These are phyloP conservation scores for Odonthalia washingtoniensis DNA, from an alignment of 31 red algal species.

Conservation along the genomic window DNA sequence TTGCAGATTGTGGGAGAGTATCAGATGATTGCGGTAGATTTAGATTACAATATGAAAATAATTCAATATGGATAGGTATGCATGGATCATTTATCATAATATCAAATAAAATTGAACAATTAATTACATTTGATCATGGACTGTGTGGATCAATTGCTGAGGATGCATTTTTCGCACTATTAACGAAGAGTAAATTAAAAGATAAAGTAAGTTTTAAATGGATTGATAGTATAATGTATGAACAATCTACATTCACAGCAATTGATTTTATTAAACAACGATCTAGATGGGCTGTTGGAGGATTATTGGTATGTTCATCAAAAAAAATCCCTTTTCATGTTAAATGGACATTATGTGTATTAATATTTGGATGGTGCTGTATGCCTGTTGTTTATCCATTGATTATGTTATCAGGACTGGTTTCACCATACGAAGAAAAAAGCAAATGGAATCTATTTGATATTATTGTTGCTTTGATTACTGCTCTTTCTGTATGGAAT, in stretches of 20 bases:
- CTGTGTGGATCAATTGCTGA: too few species aligned
- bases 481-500: conserved; percentile 69
- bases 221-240: conserved; percentile 79
- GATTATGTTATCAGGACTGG: conserved; percentile 23
- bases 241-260: conserved; percentile 75
- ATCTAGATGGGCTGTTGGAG: conserved; percentile 76
- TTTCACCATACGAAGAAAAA: too few species aligned
- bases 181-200: background rate
- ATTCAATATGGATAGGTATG: conserved; percentile 83
- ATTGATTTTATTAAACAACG: conserved; percentile 79
- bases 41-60: conserved; percentile 67
- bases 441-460: conserved; percentile 29
- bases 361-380: conserved; percentile 60
- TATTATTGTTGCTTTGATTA: conserved; percentile 48
- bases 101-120: conserved; percentile 64
- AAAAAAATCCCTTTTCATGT: conserved; percentile 39
- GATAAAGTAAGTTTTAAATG: conserved; percentile 65
- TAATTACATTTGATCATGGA: too few species aligned
- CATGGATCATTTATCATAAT: conserved; percentile 83
- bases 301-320: conserved; percentile 46
- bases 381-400: conserved; percentile 72
- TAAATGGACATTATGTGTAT: conserved; percentile 37
- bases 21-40: conserved; percentile 81
- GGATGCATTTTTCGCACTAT: too few species aligned
- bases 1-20: conserved; percentile 75